Conservation (phyloP, 495 filamentous ascomycete genomes). For the Lasiosphaeris hirsuta region DNA sequence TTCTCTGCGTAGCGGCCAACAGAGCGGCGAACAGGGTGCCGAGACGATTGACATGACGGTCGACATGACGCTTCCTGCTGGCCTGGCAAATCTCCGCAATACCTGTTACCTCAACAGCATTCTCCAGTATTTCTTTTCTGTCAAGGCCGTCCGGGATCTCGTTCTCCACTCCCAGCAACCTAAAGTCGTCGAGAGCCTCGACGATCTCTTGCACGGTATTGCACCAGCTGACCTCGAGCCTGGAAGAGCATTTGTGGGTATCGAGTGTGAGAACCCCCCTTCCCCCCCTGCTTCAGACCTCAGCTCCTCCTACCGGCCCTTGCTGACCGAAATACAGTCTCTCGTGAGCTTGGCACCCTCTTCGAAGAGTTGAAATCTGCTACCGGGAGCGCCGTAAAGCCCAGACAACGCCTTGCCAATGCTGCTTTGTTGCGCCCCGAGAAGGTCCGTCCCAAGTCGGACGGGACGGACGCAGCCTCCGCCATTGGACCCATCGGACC, state of each 20-base stretch:
- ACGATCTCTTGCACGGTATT: conserved; percentile 61
- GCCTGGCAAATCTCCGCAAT: conserved; percentile 88
- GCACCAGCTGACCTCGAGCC: conserved; percentile 33
- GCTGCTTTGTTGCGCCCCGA: conserved; percentile 52
- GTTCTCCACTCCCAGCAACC: conserved; percentile 68
- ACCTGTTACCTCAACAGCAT: conserved; percentile 98
- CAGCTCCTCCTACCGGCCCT: conserved; percentile 4
- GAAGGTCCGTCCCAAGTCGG: conserved; percentile 15
- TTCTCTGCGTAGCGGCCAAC: background rate
- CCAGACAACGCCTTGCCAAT: conserved; percentile 76
- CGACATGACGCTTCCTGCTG: conserved; percentile 63
- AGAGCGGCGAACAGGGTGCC: background rate
- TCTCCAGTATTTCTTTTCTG: conserved; percentile 89
- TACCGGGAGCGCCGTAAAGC: conserved; percentile 53
- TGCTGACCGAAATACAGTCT: conserved; percentile 46
- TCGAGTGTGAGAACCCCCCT: conserved; percentile 53
- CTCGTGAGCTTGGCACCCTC: conserved; percentile 65
- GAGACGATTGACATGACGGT: background rate
- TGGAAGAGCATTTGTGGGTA: conserved; percentile 42
- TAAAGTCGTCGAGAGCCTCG: conserved; percentile 57
- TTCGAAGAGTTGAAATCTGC: conserved; percentile 68
- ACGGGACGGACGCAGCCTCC: conserved; percentile 3
- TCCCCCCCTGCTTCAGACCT: background rate
- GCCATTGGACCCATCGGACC: conserved; percentile 3
- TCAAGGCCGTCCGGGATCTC: conserved; percentile 77